phyloP scores from a whole-genome alignment of 257 asterid species.

The Ehretia macrophylla region DNA sequence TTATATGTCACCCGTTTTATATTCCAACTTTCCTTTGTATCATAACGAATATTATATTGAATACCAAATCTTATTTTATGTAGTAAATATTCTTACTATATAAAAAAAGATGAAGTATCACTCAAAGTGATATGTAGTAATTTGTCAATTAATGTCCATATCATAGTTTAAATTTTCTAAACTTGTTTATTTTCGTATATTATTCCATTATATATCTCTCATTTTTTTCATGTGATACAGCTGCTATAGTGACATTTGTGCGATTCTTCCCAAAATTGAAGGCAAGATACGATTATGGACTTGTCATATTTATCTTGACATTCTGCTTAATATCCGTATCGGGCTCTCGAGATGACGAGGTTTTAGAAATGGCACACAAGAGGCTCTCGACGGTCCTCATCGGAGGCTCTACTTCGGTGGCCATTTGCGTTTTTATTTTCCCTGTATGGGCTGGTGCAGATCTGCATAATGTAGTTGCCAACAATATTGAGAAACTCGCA shows the following conservation, averaged over 20 bases:
- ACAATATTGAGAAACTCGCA: slow-evolving; percentile 54
- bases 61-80: no score
- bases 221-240: slow-evolving; percentile 36
- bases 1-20: no score
- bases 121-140: no score
- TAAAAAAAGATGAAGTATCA: no score
- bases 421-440: slow-evolving; percentile 37
- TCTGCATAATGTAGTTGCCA: slow-evolving; percentile 50
- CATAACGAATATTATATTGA: no score
- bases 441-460: slow-evolving; percentile 86
- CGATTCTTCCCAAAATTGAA: slow-evolving; percentile 57
- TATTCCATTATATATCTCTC: not conserved
- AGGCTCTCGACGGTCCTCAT: slow-evolving; percentile 57
- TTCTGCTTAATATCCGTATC: slow-evolving; percentile 57
- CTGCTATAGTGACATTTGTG: slow-evolving; percentile 38
- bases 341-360: slow-evolving; percentile 54
- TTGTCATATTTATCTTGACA: slow-evolving; percentile 56
- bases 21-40: no score
- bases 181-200: no score
- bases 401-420: slow-evolving; percentile 41
- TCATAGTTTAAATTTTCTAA: no score
- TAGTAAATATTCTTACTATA: no score
- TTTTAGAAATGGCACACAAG: slow-evolving; percentile 44
- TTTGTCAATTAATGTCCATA: no score
- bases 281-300: no score